Base-by-base conservation (phyloP, 305 asterid genomes). In the Fraxinus baroniana region DNA sequence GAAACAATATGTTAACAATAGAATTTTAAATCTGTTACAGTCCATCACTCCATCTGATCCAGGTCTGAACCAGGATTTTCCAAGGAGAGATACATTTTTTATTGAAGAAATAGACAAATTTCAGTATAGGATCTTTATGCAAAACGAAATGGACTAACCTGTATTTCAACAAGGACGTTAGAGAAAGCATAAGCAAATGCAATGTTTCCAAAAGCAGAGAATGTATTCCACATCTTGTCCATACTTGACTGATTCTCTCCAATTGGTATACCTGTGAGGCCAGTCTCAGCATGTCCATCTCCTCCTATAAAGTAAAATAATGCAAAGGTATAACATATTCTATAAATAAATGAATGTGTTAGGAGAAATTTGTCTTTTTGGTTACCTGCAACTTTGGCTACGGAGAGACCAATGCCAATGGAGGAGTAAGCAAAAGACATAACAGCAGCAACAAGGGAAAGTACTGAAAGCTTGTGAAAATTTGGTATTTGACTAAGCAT, bases 131-230 rank as follows among this genome's bases (percentile, higher is more conserved):
- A 18, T 18, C 66, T 77, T 7, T 74, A 2, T 4, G 57, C 62
- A 76, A 28, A 1, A n/a, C 17, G 1, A 8, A 22, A 79, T 8
- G n/a, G 5, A 9, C n/a, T 81, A 32, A 79, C 97, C 88, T 93
- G 94, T 72, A 91, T 91, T 75, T 93, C 94, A 20, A 90, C 82
- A 0, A 91, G 93, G 73, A 93, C 93, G 3, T 74, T 78, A 2
- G 92, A 83, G 80, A 89, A 93, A 39, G 92, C 83, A 76, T 90
- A 93, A 15, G 97, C 94, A 39, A 93, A 90, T 9, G 94, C 93
- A 78, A 93, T 89, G 82, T 93, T 82, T 26, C 97, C 97, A 17
- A 93, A 87, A 32, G 95, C 93, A n/a, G 89, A 71, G 55, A 85
- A 90, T 76, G 83, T 81, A 71, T 20, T 83, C 95, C 95, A 93